Base-by-base conservation (phyloP, 805 yeast species). In the Priceomyces haplophilus region DNA sequence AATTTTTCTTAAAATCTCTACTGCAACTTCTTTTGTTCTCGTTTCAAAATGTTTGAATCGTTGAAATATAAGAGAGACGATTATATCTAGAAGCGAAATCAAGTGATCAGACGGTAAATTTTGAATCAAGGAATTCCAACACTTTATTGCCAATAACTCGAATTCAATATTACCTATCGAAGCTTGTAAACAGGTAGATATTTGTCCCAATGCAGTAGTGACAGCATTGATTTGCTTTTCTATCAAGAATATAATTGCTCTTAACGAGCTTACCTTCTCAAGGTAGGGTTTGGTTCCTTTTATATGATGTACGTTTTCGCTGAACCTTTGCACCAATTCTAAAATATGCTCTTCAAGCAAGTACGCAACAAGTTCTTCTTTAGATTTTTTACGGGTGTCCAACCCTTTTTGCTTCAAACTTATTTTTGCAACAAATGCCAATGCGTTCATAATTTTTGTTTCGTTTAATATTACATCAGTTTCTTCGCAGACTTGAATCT, bases 141-240 rank as follows among this genome's bases (percentile, higher is more conserved):
- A 84, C 37, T 73, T 67, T 33, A 93, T 64, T 0, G 91, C 79
- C 31, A 76, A 75, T 12, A 66, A 65, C 45, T 83, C 83, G 11
- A 89, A 71, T 18, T 79, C 80, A 0, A 73, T 64, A 15, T 75
- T 76, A 31, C 83, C 89, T 17, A 90, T 62, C 0, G 91, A 83
- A 1, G 89, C 81, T 56, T 88, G 96, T 10, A 91, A 65, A 52
- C 95, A 85, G 1, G 95, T 85, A 45, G 88, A 83, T 3, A 91
- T 78, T 57, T 90, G 98, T 0, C 96, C 95, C 27, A 85, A 62
- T 0, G 88, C 87, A 30, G 69, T 59, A 2, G 69, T 54, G 0
- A 67, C 65, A 1, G 85, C 77, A 3, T 79, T 75, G 23, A 85
- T 76, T 12, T 81, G 70, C 19, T 72, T 66, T 34, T 73, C 69